Percentiles rank a stretch among this genome's conserved stretches.
These are phyloP conservation scores for Arachnopeziza araneosa DNA, from an alignment of 2,329 filamentous ascomycete species.

Conservation along the genomic window DNA sequence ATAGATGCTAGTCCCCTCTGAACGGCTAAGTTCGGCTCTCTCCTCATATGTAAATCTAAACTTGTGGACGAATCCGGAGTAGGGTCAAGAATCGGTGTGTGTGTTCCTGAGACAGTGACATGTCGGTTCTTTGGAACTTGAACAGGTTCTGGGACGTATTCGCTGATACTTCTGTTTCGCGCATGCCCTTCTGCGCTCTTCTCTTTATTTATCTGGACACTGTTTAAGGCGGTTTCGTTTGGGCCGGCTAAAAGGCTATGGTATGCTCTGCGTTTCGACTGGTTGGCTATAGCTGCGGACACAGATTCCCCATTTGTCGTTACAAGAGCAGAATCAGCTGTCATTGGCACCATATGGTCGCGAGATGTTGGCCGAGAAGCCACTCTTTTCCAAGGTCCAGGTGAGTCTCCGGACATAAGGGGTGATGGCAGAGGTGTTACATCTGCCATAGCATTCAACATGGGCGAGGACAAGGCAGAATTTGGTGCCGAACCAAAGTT, in stretches of 20 bases:
- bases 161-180: constrained; percentile 80
- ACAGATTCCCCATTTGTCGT: constrained; percentile 48
- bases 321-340: constrained; percentile 43
- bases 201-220: constrained; percentile 19
- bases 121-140: constrained; percentile 63
- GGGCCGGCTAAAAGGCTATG: constrained; percentile 35
- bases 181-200: constrained; percentile 41
- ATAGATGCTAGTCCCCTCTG: constrained; percentile 65
- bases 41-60: constrained; percentile 51
- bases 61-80: constrained; percentile 44
- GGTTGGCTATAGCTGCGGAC: constrained; percentile 44
- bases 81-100: constrained; percentile 39
- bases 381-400: constrained; percentile 59
- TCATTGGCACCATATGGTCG: constrained; percentile 36
- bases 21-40: constrained; percentile 76
- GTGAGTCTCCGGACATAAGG: constrained; percentile 58
- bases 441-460: constrained; percentile 70
- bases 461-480: constrained; percentile 66
- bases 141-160: constrained; percentile 72
- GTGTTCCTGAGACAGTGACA: constrained; percentile 64
- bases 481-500: constrained; percentile 49
- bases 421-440: constrained; percentile 76
- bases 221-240: constrained; percentile 16
- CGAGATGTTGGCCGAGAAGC: constrained; percentile 42
- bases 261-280: constrained; percentile 54